phyloP scores from a whole-genome alignment of 768 basidiomycete genomes.

The Lactarius hengduanensis region DNA sequence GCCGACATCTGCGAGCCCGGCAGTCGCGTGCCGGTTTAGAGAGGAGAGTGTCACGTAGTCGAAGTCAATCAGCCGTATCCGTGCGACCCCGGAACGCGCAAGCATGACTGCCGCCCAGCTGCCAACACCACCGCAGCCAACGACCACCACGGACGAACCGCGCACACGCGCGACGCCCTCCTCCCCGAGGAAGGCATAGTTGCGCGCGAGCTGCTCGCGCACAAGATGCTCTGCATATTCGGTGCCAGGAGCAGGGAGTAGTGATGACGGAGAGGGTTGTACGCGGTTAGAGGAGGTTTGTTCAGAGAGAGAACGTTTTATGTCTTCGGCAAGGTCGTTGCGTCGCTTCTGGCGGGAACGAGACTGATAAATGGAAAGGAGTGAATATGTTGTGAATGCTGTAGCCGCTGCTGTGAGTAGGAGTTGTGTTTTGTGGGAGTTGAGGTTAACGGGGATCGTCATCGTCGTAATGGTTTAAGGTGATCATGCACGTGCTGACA shows the following conservation, averaged over 20 bases:
- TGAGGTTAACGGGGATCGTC: slow-evolving; percentile 30
- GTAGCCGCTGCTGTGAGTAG: slow-evolving; percentile 62
- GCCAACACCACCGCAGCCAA: slow-evolving; percentile 96
- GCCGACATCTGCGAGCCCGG: slow-evolving; percentile 85
- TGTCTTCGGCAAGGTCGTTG: slow-evolving; percentile 55
- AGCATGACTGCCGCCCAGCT: slow-evolving; percentile 96
- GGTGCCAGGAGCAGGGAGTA: background rate
- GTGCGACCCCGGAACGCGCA: slow-evolving; percentile 80
- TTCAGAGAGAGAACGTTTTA: slow-evolving; percentile 48
- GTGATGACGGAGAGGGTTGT: slow-evolving; percentile 13
- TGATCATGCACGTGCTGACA: slow-evolving; percentile 5
- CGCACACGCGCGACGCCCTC: slow-evolving; percentile 82
- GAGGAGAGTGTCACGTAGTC: slow-evolving; percentile 96
- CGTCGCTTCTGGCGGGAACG: slow-evolving; percentile 50
- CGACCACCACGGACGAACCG: slow-evolving; percentile 72
- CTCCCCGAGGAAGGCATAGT: slow-evolving; percentile 93
- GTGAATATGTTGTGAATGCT: slow-evolving; percentile 57
- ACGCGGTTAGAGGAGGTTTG: background rate
- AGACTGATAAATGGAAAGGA: slow-evolving; percentile 57
- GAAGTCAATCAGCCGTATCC: slow-evolving; percentile 85
- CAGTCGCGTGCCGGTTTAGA: slow-evolving; percentile 92
- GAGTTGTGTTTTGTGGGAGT: slow-evolving; percentile 63
- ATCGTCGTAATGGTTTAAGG: background rate
- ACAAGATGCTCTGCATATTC: slow-evolving; percentile 79
- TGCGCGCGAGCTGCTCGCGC: slow-evolving; percentile 86